Conservation (phyloP, 1,284 basidiomycete genomes). For the Coniferiporia sulphurascens region DNA sequence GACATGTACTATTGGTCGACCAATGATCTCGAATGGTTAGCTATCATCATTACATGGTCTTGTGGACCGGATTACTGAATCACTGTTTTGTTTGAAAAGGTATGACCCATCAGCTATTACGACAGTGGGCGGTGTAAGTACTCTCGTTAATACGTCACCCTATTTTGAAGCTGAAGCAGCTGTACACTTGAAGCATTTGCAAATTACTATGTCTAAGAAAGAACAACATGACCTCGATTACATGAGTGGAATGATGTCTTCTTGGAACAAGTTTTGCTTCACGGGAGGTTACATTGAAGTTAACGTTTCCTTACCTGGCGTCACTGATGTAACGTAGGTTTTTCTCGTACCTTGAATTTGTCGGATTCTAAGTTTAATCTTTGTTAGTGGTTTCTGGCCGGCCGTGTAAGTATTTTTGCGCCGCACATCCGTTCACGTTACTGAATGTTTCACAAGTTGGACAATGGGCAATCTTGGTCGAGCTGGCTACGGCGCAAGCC, state of each 20-base stretch:
- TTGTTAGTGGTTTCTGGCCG: constrained; percentile 39
- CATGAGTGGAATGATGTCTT: constrained; percentile 40
- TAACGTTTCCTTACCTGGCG: constrained; percentile 31
- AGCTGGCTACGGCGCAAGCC: constrained; percentile 44
- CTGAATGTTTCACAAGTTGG: constrained; percentile 31
- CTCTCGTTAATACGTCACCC: not conserved
- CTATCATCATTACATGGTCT: not conserved
- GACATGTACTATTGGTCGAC: constrained; percentile 75
- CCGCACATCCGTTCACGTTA: not conserved
- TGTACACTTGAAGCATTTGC: constrained; percentile 4
- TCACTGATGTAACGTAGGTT: constrained; percentile 22
- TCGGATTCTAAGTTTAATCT: not conserved
- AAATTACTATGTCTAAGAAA: constrained; percentile 31
- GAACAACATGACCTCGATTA: constrained; percentile 45
- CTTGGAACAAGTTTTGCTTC: constrained; percentile 64
- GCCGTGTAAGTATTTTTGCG: constrained; percentile 22
- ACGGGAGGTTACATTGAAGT: constrained; percentile 46
- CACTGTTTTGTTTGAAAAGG: constrained; percentile 42
- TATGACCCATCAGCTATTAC: constrained; percentile 54
- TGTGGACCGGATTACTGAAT: not conserved
- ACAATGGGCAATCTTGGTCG: constrained; percentile 48
- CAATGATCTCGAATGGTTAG: constrained; percentile 62
- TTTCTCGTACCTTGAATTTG: not conserved
- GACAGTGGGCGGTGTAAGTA: constrained; percentile 40
- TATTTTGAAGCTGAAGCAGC: not conserved